A percentile compares a stretch with the other conserved stretches of the same genome.
phyloP scores from a whole-genome alignment of 768 basidiomycete genomes.

The Tricholoma bakamatsutake region DNA sequence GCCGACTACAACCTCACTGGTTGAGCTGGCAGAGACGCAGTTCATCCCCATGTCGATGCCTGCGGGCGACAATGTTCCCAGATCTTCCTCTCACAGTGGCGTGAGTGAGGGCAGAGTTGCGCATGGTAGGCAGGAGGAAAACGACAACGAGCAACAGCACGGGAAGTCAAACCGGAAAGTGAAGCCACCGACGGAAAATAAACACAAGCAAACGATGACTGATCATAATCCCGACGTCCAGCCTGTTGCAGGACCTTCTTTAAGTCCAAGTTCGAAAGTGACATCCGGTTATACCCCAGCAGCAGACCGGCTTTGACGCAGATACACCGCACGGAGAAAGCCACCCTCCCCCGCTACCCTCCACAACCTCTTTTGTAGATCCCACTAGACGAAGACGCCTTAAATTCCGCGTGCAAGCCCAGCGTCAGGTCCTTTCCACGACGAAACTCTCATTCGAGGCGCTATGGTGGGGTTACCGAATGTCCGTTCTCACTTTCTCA shows the following conservation, averaged over 20 bases:
- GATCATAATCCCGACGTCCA: neutral
- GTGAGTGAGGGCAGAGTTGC: too few species aligned
- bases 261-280: neutral
- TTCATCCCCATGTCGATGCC: slow-evolving; percentile 18
- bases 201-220: neutral
- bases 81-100: neutral
- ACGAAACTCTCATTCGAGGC: slow-evolving; percentile 72
- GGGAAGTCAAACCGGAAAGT: neutral
- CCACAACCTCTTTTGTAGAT: neutral
- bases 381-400: neutral
- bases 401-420: slow-evolving; percentile 5
- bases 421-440: slow-evolving; percentile 64
- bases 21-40: slow-evolving; percentile 57
- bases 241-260: neutral
- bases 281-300: neutral
- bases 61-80: neutral
- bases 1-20: slow-evolving; percentile 50
- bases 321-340: too few species aligned
- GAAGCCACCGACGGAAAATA: neutral
- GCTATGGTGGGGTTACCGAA: slow-evolving; percentile 82
- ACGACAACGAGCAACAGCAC: too few species aligned
- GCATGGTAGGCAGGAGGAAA: too few species aligned
- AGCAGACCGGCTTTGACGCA: too few species aligned
- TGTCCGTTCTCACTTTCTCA: slow-evolving; percentile 38
- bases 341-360: neutral